Base-by-base conservation (phyloP, 1,284 basidiomycete species). In the Sphagnurus paluster region DNA sequence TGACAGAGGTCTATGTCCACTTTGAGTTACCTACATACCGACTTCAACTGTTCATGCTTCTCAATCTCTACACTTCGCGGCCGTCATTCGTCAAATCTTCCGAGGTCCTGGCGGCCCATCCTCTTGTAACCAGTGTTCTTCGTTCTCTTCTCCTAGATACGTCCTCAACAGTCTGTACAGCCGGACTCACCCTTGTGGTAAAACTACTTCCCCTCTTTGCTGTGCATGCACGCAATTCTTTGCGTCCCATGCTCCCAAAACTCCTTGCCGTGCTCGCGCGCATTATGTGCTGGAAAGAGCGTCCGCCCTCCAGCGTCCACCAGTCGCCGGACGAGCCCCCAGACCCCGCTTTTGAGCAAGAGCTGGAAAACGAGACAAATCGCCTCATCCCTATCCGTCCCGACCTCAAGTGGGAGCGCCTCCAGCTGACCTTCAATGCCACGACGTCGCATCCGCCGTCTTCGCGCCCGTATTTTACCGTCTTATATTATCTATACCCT, bases 401-500 rank as follows among this genome's bases (percentile, higher is more conserved):
- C 13, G 78, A 83, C 39, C 62, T 87, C 19, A 60, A 72, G 7
- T 90, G 89, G 89, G 65, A 79, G 49, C 74, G 78, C 33, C 69
- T 89, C 20, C 79, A 85, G 42, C 66, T 71, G 53, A 74, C 78
- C 0, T 80, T 85, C 56, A 66, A 74, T 45, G 68, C 72, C 11
- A 69, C 70, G 2, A 65, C 71, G 9, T 72, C 79, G 5, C 66
- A 71, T 16, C 63, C 76, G 2, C 87, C 86, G 28, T 75, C 76
- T 14, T 72, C 77, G 11, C 75, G 78, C 29, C 74, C 72, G 44
- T 85, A 77, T 59, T 94, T 93, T 68, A 86, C 87, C 5, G 75
- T 81, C 45, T 70, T 95, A 54, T 95, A 93, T 66, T 94, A 91
- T 57, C 77, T 95, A 43, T 95, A 89, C 65, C 92, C 92, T 2